Base-by-base conservation (phyloP, 805 yeast genomes). In the Saccharomyces kudriavzevii region DNA sequence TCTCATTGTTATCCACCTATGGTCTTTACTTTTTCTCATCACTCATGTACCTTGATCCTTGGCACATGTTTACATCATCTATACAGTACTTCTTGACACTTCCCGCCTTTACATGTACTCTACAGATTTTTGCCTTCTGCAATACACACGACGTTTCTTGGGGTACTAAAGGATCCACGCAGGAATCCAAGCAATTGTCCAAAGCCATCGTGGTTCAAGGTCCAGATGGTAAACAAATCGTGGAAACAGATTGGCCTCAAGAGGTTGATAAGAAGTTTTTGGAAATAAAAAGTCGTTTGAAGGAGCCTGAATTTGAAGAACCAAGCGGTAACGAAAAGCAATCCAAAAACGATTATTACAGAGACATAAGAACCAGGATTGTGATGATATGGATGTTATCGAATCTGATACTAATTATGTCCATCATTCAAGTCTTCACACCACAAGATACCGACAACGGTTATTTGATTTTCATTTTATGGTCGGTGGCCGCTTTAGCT, bases 101-200 rank as follows among this genome's bases (percentile, higher is more conserved):
- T 51, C 98, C 99, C 26, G 85, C 95, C 0, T 92, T 90, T 68
- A 87, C 95, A 3, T 89, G 96, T 72, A 85, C 96, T 1, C 75
- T 92, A 54, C 97, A 92, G 71, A 90, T 94, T 55, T 92, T 90
- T 73, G 97, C 99, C 1, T 90, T 92, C 71, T 92, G 99, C 74
- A 92, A 92, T 69, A 92, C 97, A 2, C 98, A 92, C 72, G 99
- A 92, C 75, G 96, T 94, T 50, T 87, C 97, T 0, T 92, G 99
- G 99, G 99, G 99, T 71, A 92, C 99, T 1, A 92, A 92, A 68
- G 99, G 99, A 60, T 97, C 91, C 56, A 87, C 85, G 58, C 81
- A 80, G 56, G 85, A 82, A 48, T 79, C 82, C 20, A 81, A 81
- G 58, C 85, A 81, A 56, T 74, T 85, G 40, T 91, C 96, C 49